Conservation (phyloP, 768 basidiomycete species). For the Tulasnella sp. region DNA sequence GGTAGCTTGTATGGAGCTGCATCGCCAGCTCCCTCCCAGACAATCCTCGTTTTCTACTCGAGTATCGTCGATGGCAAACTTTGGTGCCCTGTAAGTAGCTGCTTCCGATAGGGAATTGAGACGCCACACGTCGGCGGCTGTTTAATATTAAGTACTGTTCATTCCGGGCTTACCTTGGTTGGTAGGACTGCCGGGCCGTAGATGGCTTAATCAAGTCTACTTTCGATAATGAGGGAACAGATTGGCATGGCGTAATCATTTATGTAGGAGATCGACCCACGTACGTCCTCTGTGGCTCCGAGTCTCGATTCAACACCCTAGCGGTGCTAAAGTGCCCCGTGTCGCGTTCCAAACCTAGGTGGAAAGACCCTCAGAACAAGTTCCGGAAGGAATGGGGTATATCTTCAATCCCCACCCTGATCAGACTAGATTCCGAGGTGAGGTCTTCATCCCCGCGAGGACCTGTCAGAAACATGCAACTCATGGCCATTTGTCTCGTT, state of each 20-base stretch:
- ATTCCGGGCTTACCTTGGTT: background rate
- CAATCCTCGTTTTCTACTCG: slow-evolving; percentile 32
- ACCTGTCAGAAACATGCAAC: background rate
- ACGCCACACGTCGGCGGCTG: background rate
- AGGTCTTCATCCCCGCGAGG: background rate
- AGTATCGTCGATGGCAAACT: slow-evolving; percentile 29
- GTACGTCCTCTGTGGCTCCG: background rate
- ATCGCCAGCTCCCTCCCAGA: background rate
- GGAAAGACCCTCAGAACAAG: slow-evolving; percentile 28
- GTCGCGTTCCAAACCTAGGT: background rate
- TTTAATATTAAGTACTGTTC: background rate
- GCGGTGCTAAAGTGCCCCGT: background rate
- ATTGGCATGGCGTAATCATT: slow-evolving; percentile 29
- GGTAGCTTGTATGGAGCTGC: background rate
- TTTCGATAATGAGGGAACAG: slow-evolving; percentile 24
- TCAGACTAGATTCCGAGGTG: slow-evolving; percentile 29
- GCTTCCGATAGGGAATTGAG: background rate
- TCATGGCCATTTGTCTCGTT: background rate
- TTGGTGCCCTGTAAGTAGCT: slow-evolving; percentile 31
- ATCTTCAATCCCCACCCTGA: slow-evolving; percentile 28
- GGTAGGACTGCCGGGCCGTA: slow-evolving; percentile 28
- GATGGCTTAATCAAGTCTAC: slow-evolving; percentile 24
- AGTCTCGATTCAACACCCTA: background rate
- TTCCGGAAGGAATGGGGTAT: slow-evolving; percentile 28
- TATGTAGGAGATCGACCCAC: slow-evolving; percentile 29